Percentiles rank a stretch among this genome's conserved stretches.
Conservation (phyloP, 768 basidiomycete species). For the Xerocomellus chrysenteron region DNA sequence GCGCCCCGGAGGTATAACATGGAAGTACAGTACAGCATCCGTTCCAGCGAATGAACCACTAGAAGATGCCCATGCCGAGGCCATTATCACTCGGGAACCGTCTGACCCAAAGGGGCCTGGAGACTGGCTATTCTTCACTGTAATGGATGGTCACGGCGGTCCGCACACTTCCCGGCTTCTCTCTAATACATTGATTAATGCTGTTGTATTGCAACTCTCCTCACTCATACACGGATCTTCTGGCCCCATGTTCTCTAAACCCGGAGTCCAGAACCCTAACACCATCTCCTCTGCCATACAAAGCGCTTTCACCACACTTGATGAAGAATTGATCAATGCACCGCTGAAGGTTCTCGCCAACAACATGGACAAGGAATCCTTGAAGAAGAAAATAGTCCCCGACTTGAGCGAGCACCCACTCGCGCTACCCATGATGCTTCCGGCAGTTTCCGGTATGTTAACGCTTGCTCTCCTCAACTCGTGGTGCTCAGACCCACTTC, state of each 20-base stretch:
- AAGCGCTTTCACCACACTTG: slow-evolving; percentile 78
- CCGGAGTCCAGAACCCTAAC: slow-evolving; percentile 41
- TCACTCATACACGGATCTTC: slow-evolving; percentile 42
- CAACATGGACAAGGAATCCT: slow-evolving; percentile 49
- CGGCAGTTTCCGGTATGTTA: slow-evolving; percentile 70
- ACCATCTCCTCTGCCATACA: slow-evolving; percentile 69
- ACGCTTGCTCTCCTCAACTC: background rate
- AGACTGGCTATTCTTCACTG: slow-evolving; percentile 80
- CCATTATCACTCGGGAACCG: slow-evolving; percentile 62
- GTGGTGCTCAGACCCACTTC: slow-evolving; percentile 15
- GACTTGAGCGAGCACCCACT: slow-evolving; percentile 72
- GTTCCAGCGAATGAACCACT: slow-evolving; percentile 87
- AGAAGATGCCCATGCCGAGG: slow-evolving; percentile 82
- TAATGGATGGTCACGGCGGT: slow-evolving; percentile 92
- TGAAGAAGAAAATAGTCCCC: slow-evolving; percentile 53
- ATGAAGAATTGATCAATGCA: slow-evolving; percentile 76
- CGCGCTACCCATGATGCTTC: slow-evolving; percentile 68
- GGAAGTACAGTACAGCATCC: slow-evolving; percentile 77
- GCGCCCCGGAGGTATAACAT: slow-evolving; percentile 56
- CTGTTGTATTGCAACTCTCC: slow-evolving; percentile 74
- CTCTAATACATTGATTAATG: slow-evolving; percentile 79
- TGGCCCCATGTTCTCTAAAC: slow-evolving; percentile 37
- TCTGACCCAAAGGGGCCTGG: slow-evolving; percentile 60
- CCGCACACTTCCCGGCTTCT: slow-evolving; percentile 81
- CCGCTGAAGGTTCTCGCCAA: slow-evolving; percentile 71